Percentiles rank a stretch among this genome's conserved stretches.
These are phyloP conservation scores for Annulohypoxylon bovei DNA, from an alignment of 495 filamentous ascomycete species.

Conservation along the genomic window DNA sequence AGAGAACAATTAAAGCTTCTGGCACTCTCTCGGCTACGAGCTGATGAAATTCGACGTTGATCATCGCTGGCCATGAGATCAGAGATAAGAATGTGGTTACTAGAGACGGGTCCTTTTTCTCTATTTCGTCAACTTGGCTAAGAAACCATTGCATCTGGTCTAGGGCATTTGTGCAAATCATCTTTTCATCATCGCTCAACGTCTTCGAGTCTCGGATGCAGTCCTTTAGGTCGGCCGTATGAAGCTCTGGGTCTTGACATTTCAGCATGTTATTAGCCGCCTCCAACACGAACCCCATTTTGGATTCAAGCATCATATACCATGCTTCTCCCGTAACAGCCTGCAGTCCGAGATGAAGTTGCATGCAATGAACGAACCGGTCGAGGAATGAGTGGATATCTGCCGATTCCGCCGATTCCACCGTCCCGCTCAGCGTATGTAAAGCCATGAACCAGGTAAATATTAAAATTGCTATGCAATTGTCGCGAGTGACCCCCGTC, in stretches of 20 bases:
- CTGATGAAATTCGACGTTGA: conserved; percentile 24
- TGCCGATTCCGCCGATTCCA: conserved; percentile 9
- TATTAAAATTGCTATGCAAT: conserved; percentile 20
- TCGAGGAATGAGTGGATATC: conserved; percentile 16
- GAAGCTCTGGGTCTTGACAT: not conserved
- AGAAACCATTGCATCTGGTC: conserved; percentile 33
- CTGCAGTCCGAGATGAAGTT: conserved; percentile 19
- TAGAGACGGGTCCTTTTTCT: not conserved
- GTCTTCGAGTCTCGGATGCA: conserved; percentile 14
- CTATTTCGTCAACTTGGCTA: not conserved
- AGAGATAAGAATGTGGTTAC: conserved; percentile 18
- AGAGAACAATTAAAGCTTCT: conserved; percentile 28
- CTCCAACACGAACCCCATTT: conserved; percentile 21
- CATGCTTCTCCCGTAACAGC: conserved; percentile 8
- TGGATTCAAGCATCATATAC: conserved; percentile 25
- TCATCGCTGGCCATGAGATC: conserved; percentile 24
- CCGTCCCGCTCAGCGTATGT: conserved; percentile 24
- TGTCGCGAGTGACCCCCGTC: conserved; percentile 37
- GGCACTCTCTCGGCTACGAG: conserved; percentile 22
- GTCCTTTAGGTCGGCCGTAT: conserved; percentile 23
- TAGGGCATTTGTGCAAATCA: conserved; percentile 6
- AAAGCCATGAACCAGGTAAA: conserved; percentile 29
- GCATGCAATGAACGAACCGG: conserved; percentile 23
- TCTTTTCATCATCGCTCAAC: conserved; percentile 15
- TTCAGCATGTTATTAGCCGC: conserved; percentile 2